Conservation (phyloP, 768 basidiomycete species). For the Agrocybe chaxingu region DNA sequence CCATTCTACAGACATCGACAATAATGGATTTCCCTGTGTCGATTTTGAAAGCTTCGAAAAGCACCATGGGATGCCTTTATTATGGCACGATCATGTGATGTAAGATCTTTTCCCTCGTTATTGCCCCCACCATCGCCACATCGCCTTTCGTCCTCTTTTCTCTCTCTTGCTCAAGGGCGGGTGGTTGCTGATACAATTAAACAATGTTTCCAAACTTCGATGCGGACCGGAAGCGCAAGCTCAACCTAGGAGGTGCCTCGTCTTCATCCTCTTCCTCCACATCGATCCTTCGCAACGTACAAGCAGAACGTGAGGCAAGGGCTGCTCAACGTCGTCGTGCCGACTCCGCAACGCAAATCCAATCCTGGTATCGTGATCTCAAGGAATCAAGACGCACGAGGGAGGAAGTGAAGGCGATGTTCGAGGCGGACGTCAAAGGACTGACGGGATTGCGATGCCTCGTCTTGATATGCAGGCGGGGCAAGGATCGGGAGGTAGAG, state of each 20-base stretch:
- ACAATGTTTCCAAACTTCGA: no score
- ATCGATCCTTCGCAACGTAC: slow-evolving; percentile 31
- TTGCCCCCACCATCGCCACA: no score
- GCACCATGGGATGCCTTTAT: no score
- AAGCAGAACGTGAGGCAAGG: slow-evolving; percentile 56
- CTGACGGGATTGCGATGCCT: slow-evolving; percentile 63
- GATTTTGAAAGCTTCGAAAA: no score
- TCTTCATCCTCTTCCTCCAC: slow-evolving; percentile 5
- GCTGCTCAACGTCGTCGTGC: slow-evolving; percentile 49
- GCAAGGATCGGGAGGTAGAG: slow-evolving; percentile 38
- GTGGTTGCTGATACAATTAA: no score
- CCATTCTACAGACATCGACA: no score
- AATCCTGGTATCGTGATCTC: slow-evolving; percentile 67
- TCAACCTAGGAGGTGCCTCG: slow-evolving; percentile 74
- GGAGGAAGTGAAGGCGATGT: slow-evolving; percentile 41
- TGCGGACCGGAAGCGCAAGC: slow-evolving; percentile 51
- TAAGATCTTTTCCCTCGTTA: no score
- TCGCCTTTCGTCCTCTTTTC: no score
- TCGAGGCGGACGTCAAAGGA: slow-evolving; percentile 50
- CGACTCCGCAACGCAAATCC: slow-evolving; percentile 60
- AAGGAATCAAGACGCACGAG: slow-evolving; percentile 38
- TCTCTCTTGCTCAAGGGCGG: no score
- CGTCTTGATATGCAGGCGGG: slow-evolving; percentile 39
- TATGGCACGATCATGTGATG: no score
- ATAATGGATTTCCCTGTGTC: no score